Conservation (phyloP, 129 eudicot genomes). For the Logfia minima region DNA sequence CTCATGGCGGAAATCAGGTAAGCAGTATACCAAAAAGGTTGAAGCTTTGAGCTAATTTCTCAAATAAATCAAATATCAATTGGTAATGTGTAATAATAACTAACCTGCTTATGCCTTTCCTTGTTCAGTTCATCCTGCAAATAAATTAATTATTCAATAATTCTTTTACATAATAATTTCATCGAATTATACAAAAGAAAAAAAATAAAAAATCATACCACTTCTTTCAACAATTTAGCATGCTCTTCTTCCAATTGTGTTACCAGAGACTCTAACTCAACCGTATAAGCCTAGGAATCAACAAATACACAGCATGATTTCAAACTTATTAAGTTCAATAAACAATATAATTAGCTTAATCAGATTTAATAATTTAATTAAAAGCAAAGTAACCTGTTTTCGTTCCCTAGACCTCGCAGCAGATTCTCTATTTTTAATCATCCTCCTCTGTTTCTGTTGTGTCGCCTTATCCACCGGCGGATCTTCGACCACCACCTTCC, state of each 20-base stretch:
- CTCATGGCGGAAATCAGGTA: not conserved
- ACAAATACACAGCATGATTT: slow-evolving; percentile 2
- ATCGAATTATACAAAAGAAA: not conserved
- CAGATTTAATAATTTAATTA: not conserved
- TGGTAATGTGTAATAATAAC: slow-evolving; percentile 12
- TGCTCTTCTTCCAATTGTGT: slow-evolving; percentile 83
- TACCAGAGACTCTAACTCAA: slow-evolving; percentile 77
- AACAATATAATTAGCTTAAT: not conserved
- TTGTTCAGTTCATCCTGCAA: slow-evolving; percentile 71
- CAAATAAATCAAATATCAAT: slow-evolving; percentile 5
- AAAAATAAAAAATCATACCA: slow-evolving; percentile 40
- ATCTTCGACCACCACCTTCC: slow-evolving; percentile 70
- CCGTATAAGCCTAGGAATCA: slow-evolving; percentile 56
- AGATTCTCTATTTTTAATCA: slow-evolving; percentile 86
- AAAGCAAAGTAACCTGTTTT: slow-evolving; percentile 49
- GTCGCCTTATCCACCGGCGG: slow-evolving; percentile 76
- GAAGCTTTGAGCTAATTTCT: not conserved
- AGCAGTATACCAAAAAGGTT: not conserved
- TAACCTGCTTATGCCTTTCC: slow-evolving; percentile 73
- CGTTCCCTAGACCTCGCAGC: slow-evolving; percentile 88
- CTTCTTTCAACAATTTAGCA: slow-evolving; percentile 66
- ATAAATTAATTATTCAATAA: not conserved
- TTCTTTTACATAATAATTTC: not conserved
- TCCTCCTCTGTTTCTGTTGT: slow-evolving; percentile 86
- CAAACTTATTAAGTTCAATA: not conserved